A percentile compares a stretch with the other conserved stretches of the same genome.
Evolutionary conservation across 1,139 yeast genomes (phyloP).

Genomic region (Candida tropicalis): DNA sequence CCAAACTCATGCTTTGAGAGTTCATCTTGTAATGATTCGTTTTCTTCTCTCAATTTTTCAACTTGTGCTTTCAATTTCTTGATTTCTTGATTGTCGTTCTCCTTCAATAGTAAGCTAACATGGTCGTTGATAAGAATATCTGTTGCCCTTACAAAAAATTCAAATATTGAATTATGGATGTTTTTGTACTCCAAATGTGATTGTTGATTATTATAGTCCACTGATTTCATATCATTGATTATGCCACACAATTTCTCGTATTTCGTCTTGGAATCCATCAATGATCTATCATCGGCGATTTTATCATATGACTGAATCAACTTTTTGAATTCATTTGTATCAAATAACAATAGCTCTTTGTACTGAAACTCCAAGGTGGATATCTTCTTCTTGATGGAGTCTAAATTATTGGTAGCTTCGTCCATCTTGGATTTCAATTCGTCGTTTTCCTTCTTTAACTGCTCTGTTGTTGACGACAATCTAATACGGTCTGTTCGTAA

Average conservation of each 20-base stretch:
- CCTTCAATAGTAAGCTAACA: slow-evolving; percentile 44
- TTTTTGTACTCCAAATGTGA: slow-evolving; percentile 34
- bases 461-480: slow-evolving; percentile 43
- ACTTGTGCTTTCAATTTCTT: slow-evolving; percentile 26
- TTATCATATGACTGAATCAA: slow-evolving; percentile 51
- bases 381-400: slow-evolving; percentile 19
- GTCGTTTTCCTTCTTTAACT: slow-evolving; percentile 40
- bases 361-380: slow-evolving; percentile 38
- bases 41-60: slow-evolving; percentile 17
- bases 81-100: slow-evolving; percentile 27
- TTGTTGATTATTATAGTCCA: slow-evolving; percentile 26
- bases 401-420: slow-evolving; percentile 21
- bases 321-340: slow-evolving; percentile 43
- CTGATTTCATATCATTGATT: slow-evolving; percentile 15
- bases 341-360: slow-evolving; percentile 39
- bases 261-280: slow-evolving; percentile 57
- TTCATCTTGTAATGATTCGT: slow-evolving; percentile 4
- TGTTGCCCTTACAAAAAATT: slow-evolving; percentile 61
- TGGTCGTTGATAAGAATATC: slow-evolving; percentile 61
- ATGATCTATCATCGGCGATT: slow-evolving; percentile 60
- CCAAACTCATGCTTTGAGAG: neutral
- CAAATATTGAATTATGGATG: slow-evolving; percentile 53
- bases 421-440: slow-evolving; percentile 20
- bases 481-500: slow-evolving; percentile 53
- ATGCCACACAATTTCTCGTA: slow-evolving; percentile 40